Conservation (phyloP, 2,329 filamentous ascomycete genomes). For the Pezicula radicicola region DNA sequence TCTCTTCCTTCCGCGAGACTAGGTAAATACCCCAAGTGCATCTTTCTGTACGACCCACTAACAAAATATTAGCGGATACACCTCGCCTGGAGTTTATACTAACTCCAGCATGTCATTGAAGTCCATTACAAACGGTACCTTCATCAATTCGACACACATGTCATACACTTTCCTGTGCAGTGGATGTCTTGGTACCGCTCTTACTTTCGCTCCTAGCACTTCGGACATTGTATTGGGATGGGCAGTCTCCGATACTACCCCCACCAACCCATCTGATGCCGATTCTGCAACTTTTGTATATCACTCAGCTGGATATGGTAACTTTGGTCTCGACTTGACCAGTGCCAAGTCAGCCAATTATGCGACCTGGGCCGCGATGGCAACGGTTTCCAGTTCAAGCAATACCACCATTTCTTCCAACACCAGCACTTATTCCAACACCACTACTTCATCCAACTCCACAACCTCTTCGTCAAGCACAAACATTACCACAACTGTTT, state of each 20-base stretch:
- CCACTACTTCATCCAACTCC: conserved; percentile 5
- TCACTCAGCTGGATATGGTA: conserved; percentile 14
- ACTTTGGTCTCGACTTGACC: conserved; percentile 12
- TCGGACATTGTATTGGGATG: conserved; percentile 25
- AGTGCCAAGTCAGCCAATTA: conserved; percentile 11
- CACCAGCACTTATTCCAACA: not conserved
- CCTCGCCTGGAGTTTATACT: conserved; percentile 42
- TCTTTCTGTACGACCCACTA: conserved; percentile 1
- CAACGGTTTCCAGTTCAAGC: not conserved
- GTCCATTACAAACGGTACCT: conserved; percentile 48
- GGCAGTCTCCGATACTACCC: conserved; percentile 6
- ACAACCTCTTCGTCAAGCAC: conserved; percentile 8
- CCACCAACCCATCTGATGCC: conserved; percentile 12
- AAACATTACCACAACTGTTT: conserved; percentile 13
- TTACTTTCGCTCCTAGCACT: conserved; percentile 3
- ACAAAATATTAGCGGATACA: conserved; percentile 35
- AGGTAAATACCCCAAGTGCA: conserved; percentile 27
- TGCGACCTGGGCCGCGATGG: conserved; percentile 14
- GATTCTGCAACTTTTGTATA: conserved; percentile 11
- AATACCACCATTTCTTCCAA: not conserved
- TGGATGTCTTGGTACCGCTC: conserved; percentile 26
- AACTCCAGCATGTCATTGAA: conserved; percentile 34
- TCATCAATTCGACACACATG: conserved; percentile 48
- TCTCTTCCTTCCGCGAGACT: conserved; percentile 36
- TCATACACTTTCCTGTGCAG: conserved; percentile 52